A percentile compares a stretch with the other conserved stretches of the same genome.
phyloP scores from a whole-genome alignment of 1,284 basidiomycete species.

The Psilocybe mexicana region DNA sequence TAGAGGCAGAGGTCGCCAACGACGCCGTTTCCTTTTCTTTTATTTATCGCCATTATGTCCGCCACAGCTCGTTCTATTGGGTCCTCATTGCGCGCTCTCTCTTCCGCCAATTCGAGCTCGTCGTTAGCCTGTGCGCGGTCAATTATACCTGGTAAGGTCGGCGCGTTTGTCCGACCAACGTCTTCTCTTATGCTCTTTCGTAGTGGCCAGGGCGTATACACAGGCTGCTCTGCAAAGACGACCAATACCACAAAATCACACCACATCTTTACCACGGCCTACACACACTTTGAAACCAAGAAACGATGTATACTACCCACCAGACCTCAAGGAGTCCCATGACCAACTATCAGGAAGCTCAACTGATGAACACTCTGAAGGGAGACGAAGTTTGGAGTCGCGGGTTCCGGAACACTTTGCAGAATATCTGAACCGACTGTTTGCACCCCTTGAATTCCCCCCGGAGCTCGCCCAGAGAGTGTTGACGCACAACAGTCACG shows the following conservation, averaged over 20 bases:
- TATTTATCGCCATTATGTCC: constrained; percentile 24
- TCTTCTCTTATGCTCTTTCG: constrained; percentile 4
- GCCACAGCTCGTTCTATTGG: constrained; percentile 25
- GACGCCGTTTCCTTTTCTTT: constrained; percentile 1
- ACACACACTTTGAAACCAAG: constrained; percentile 5
- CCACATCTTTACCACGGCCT: constrained; percentile 14
- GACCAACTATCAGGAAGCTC: constrained; percentile 9
- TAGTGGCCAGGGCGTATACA: constrained; percentile 28
- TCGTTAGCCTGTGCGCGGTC: constrained; percentile 13
- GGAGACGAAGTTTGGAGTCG: neutral
- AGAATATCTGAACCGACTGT: constrained; percentile 48
- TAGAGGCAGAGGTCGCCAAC: constrained; percentile 5
- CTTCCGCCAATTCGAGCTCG: constrained; percentile 13
- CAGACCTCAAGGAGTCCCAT: neutral
- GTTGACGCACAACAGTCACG: constrained; percentile 75
- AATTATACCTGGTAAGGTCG: constrained; percentile 16
- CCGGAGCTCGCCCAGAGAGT: constrained; percentile 67
- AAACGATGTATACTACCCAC: neutral
- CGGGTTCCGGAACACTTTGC: constrained; percentile 34
- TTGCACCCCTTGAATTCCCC: constrained; percentile 68
- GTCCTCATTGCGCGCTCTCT: constrained; percentile 23
- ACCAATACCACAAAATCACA: constrained; percentile 13
- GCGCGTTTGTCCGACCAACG: constrained; percentile 11
- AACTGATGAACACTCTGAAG: constrained; percentile 4
- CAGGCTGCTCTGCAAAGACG: constrained; percentile 28